Evolutionary conservation across 2,329 filamentous ascomycete genomes (phyloP), one percentile per base, ranked within the genome.

Genomic region (Fusarium sp.): DNA sequence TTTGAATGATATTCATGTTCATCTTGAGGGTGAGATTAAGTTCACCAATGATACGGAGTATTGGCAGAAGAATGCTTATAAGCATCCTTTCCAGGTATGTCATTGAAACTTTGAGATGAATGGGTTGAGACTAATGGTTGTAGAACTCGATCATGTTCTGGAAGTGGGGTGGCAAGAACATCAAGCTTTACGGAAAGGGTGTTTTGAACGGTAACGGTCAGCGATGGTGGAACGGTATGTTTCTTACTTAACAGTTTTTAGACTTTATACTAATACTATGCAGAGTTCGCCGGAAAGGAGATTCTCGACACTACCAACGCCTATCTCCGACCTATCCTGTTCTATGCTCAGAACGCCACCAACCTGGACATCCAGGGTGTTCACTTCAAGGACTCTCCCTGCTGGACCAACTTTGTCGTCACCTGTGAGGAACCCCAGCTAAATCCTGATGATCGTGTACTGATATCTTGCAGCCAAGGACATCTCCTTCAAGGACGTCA

Each of bases 111-210:
- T 7, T 1, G 5, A 11, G 5, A 17, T 18, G 3, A 8, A 9
- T 2, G 17, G 4, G 14, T 1, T 10, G n/a, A n/a, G 14, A 26
- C 33, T 62, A 15, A 55, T 8, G 15, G 9, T 13, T 22, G 5
- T 36, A 77, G 74, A 77, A 78, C 61, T 77, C 76, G 2, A 72
- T 78, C 55, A 76, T 76, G 74, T 76, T 76, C 28, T 76, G 74
- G 74, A 76, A 74, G 49, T 76, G 68, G 74, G 74, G 74, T 35
- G 74, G 74, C 15, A 72, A 74, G 42, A 58, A 64, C 42, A 76
- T 76, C 55, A 76, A 76, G 49, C 72, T 78, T 2, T 78, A 78
- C 3, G 76, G 76, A 22, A 70, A 76, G 10, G 76, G 76, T 10
- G 69, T 74, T 22, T 24, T 77, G 66, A 77, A 76, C 45, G 72